phyloP scores from a whole-genome alignment of 1,139 yeast genomes.

The Pneumocystis murina region DNA sequence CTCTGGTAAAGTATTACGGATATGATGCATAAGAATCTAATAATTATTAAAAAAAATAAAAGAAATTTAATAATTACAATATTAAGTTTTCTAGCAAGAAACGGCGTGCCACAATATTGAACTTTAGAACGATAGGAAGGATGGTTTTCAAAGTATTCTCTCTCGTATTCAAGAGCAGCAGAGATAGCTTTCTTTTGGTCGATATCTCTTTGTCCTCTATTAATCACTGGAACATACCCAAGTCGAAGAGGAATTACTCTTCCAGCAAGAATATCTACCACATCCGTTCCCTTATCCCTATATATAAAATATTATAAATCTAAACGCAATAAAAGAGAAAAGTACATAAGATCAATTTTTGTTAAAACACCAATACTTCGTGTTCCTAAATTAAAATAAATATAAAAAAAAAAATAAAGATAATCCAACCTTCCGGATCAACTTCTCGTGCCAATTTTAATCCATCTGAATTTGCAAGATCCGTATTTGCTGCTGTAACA shows the following conservation, averaged over 20 bases:
- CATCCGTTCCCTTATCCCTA: constrained; percentile 89
- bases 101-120: constrained; percentile 89
- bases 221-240: constrained; percentile 94
- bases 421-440: constrained; percentile 74
- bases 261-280: constrained; percentile 89
- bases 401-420: background rate
- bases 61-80: constrained; percentile 22
- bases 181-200: constrained; percentile 74
- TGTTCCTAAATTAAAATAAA: constrained; percentile 9
- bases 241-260: constrained; percentile 87
- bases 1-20: constrained; percentile 88
- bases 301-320: background rate
- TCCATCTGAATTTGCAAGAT: constrained; percentile 95
- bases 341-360: constrained; percentile 76
- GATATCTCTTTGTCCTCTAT: constrained; percentile 94
- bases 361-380: constrained; percentile 96
- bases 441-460: constrained; percentile 92
- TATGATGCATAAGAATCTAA: constrained; percentile 69
- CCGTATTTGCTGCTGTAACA: constrained; percentile 94
- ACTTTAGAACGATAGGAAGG: constrained; percentile 93
- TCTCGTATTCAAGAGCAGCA: constrained; percentile 74
- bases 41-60: background rate
- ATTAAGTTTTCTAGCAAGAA: constrained; percentile 82
- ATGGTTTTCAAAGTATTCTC: constrained; percentile 68
- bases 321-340: background rate